Percentiles rank a stretch among this genome's conserved stretches.
phyloP scores from a whole-genome alignment of 2,329 filamentous ascomycete species.

The Colletotrichum theobromicola region DNA sequence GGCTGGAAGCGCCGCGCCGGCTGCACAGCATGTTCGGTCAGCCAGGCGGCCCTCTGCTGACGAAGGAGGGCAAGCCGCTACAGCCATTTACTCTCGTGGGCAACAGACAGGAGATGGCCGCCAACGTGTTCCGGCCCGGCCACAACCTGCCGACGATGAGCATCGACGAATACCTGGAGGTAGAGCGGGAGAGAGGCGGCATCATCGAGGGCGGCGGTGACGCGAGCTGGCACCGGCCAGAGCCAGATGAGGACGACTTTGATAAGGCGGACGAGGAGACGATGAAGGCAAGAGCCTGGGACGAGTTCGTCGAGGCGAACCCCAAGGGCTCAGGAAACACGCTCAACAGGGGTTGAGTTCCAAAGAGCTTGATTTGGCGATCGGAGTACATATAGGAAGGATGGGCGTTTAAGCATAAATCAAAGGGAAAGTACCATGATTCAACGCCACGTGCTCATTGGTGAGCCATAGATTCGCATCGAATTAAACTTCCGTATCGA shows the following conservation, averaged over 20 bases:
- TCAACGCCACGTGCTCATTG: background rate
- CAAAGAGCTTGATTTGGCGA: background rate
- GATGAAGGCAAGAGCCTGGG: constrained; percentile 93
- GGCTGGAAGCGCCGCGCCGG: constrained; percentile 70
- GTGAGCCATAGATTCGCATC: background rate
- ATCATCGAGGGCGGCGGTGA: constrained; percentile 92
- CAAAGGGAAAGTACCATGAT: background rate
- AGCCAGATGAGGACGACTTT: constrained; percentile 87
- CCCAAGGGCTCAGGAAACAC: constrained; percentile 85
- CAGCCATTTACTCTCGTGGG: constrained; percentile 89
- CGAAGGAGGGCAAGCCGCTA: constrained; percentile 80
- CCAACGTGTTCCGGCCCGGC: constrained; percentile 86
- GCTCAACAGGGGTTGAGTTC: constrained; percentile 72
- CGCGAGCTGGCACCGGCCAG: constrained; percentile 68
- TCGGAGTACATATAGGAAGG: constrained; percentile 1
- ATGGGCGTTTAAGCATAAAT: background rate
- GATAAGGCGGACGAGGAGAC: constrained; percentile 90
- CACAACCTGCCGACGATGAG: constrained; percentile 97
- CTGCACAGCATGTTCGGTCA: constrained; percentile 51
- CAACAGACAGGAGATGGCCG: constrained; percentile 74
- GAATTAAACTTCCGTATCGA: background rate
- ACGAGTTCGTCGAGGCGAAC: constrained; percentile 91
- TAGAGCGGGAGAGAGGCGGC: constrained; percentile 82
- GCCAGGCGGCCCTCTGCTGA: constrained; percentile 73
- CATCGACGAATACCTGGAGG: constrained; percentile 96